Conservation (phyloP, 2,329 filamentous ascomycete genomes). For the Fusarium sp. region DNA sequence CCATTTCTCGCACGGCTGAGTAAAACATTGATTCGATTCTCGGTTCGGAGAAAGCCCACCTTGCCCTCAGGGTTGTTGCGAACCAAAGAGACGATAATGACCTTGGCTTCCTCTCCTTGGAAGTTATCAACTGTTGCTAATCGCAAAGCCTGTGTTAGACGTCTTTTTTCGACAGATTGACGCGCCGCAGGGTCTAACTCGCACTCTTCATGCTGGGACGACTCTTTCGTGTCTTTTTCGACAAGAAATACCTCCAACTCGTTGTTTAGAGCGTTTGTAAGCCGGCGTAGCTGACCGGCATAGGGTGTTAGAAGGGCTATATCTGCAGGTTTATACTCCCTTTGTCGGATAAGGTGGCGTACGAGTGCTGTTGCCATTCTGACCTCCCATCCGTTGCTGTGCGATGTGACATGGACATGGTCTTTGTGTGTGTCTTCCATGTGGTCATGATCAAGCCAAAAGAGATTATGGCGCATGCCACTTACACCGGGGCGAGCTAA, state of each 20-base stretch:
- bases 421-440: conserved; percentile 58
- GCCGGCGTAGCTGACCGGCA: conserved; percentile 68
- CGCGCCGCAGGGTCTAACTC: too few relatives aligned
- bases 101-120: conserved; percentile 81
- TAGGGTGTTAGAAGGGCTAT: conserved; percentile 82
- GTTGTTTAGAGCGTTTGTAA: conserved; percentile 61
- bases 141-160: conserved; percentile 64
- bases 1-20: conserved; percentile 76
- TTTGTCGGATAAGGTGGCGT: conserved; percentile 76
- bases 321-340: conserved; percentile 70
- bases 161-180: conserved; percentile 45
- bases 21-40: conserved; percentile 79
- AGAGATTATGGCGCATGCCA: conserved; percentile 68
- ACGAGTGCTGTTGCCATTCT: conserved; percentile 75
- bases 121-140: conserved; percentile 82
- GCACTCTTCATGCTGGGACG: conserved; percentile 50
- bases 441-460: conserved; percentile 74
- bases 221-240: conserved; percentile 72
- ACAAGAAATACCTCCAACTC: conserved; percentile 74
- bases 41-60: conserved; percentile 76
- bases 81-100: conserved; percentile 79
- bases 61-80: conserved; percentile 74
- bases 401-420: conserved; percentile 60
- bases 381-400: conserved; percentile 73
- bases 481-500: conserved; percentile 62